These are phyloP conservation scores for Podospora conica DNA, from an alignment of 495 filamentous ascomycete species.

Conservation along the genomic window DNA sequence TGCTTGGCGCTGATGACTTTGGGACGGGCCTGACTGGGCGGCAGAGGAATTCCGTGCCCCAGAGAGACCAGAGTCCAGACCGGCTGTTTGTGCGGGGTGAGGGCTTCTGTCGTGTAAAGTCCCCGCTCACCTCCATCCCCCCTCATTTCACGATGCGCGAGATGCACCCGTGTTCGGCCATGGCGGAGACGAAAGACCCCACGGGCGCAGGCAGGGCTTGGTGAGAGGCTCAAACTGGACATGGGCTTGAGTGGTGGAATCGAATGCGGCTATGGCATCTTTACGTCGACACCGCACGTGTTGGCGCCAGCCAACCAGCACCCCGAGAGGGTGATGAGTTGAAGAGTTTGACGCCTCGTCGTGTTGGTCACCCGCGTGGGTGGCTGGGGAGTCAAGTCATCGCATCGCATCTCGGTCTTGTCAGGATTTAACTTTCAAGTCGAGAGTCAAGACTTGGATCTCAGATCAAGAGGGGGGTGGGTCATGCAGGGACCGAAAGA, in stretches of 20 bases:
- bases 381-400: not conserved
- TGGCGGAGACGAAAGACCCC: not conserved
- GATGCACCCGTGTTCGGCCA: not conserved
- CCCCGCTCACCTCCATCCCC: not conserved
- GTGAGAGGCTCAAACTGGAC: not conserved
- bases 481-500: not conserved
- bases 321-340: not conserved
- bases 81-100: not conserved
- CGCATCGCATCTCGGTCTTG: no score
- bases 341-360: not conserved
- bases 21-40: not conserved
- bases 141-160: not conserved
- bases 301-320: constrained; percentile 1
- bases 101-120: not conserved
- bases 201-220: not conserved
- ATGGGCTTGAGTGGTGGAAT: not conserved
- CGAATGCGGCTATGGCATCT: not conserved
- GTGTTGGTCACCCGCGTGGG: not conserved
- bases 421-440: not conserved
- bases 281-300: not conserved
- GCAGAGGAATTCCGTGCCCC: not conserved
- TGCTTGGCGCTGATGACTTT: not conserved
- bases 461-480: not conserved
- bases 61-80: not conserved
- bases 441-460: no score